Evolutionary conservation across 2,329 filamentous ascomycete genomes (phyloP).

Genomic region (Colletotrichum tropicale): DNA sequence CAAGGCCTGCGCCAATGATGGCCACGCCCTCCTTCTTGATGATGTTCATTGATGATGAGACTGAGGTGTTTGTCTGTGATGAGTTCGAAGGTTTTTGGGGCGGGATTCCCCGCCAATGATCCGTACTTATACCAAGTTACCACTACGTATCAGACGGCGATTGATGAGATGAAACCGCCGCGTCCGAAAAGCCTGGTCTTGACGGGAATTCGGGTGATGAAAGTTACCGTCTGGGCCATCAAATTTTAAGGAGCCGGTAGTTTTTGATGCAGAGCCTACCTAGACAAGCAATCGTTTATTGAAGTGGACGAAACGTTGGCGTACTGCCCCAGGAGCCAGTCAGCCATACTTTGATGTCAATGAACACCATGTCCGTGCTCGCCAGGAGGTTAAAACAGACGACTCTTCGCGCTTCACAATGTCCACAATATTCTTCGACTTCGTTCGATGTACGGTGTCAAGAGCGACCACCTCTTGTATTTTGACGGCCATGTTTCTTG

Average conservation of each 20-base stretch:
- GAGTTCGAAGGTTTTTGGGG: not conserved
- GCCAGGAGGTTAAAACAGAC: fast-evolving
- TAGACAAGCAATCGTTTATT: not conserved
- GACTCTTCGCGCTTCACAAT: not conserved
- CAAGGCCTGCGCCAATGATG: not conserved
- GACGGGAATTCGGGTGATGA: not conserved
- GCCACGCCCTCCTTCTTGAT: not conserved
- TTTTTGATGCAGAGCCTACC: too few species aligned
- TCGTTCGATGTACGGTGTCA: not conserved
- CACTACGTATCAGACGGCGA: not conserved
- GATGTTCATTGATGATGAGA: not conserved
- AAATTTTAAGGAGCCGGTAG: too few species aligned
- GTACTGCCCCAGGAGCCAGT: fast-evolving
- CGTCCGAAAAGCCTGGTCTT: not conserved
- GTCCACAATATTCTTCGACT: not conserved
- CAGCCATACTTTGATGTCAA: not conserved
- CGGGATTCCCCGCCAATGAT: not conserved
- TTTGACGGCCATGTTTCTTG: not conserved
- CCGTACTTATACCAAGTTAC: not conserved
- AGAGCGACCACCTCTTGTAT: not conserved
- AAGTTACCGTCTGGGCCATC: not conserved
- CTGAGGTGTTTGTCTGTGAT: not conserved
- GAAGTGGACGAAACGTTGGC: not conserved
- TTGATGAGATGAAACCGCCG: not conserved
- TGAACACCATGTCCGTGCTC: not conserved